A percentile compares a stretch with the other conserved stretches of the same genome.
These are phyloP conservation scores for Quillaja saponaria DNA, from an alignment of 306 rosid species.

Conservation along the genomic window DNA sequence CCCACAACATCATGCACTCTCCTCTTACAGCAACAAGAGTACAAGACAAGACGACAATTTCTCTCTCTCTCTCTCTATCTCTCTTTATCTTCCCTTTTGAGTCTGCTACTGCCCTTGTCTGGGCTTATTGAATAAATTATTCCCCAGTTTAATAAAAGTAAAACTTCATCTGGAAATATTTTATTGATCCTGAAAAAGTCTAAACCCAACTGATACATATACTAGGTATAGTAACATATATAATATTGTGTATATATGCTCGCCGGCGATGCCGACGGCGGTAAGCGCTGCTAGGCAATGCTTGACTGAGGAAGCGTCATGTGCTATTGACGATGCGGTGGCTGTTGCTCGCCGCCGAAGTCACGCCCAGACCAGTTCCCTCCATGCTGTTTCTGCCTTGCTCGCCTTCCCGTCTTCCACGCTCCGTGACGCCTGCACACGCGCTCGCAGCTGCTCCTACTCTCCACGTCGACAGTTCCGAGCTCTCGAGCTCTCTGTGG, in stretches of 20 bases:
- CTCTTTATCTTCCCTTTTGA: not conserved
- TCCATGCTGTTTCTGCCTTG: slow-evolving; percentile 82
- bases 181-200: slow-evolving; percentile 25
- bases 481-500: slow-evolving; percentile 84
- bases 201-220: slow-evolving; percentile 16
- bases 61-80: slow-evolving; percentile 12
- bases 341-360: slow-evolving; percentile 74
- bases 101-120: slow-evolving; percentile 18
- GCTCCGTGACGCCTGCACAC: slow-evolving; percentile 79
- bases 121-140: slow-evolving; percentile 38
- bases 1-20: slow-evolving; percentile 15
- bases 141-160: slow-evolving; percentile 28
- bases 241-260: slow-evolving; percentile 41
- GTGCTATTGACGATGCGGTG: slow-evolving; percentile 80
- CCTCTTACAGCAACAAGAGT: slow-evolving; percentile 13
- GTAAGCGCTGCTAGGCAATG: slow-evolving; percentile 90
- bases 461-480: slow-evolving; percentile 77
- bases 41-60: not conserved
- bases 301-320: slow-evolving; percentile 85
- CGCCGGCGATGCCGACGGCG: slow-evolving; percentile 99
- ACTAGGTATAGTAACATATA: not conserved
- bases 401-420: slow-evolving; percentile 61
- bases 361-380: slow-evolving; percentile 90
- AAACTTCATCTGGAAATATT: slow-evolving; percentile 15
- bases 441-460: slow-evolving; percentile 70